Evolutionary conservation across 768 basidiomycete species (phyloP).

Genomic region (Agrocybe chaxingu): DNA sequence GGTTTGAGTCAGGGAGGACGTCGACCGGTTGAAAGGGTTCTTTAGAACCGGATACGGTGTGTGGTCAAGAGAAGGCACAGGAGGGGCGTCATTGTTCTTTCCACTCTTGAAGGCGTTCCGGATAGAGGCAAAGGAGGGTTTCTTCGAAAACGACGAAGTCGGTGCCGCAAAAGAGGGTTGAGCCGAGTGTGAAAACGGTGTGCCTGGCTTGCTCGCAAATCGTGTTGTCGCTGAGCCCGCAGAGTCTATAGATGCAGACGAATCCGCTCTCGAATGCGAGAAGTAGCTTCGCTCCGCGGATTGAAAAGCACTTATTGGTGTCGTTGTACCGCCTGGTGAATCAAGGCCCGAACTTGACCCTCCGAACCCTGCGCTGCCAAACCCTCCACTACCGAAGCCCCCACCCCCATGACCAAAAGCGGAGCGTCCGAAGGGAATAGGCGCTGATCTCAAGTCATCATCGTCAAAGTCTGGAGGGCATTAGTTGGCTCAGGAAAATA

Average conservation of each 20-base stretch:
- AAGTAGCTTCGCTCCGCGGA: constrained; percentile 62
- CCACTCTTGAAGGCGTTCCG: constrained; percentile 82
- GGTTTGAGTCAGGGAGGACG: constrained; percentile 65
- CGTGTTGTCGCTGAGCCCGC: constrained; percentile 55
- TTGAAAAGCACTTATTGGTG: constrained; percentile 37
- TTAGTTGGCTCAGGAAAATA: constrained; percentile 2
- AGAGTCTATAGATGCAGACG: constrained; percentile 76
- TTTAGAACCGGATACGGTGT: constrained; percentile 69
- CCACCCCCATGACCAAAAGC: constrained; percentile 28
- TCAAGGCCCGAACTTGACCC: constrained; percentile 51
- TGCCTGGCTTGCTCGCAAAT: constrained; percentile 40
- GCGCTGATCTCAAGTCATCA: constrained; percentile 58
- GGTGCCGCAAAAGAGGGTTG: constrained; percentile 67
- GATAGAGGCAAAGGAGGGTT: constrained; percentile 82
- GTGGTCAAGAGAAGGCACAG: constrained; percentile 70
- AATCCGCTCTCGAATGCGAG: constrained; percentile 73
- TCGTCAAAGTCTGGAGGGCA: constrained; percentile 67
- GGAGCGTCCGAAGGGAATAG: constrained; percentile 70
- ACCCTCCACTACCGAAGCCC: constrained; percentile 15
- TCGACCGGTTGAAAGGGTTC: constrained; percentile 82
- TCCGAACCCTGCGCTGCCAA: constrained; percentile 39
- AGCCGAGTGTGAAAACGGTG: constrained; percentile 67
- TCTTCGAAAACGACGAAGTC: constrained; percentile 66
- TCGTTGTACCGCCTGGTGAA: constrained; percentile 60
- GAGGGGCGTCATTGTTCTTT: constrained; percentile 63